Evolutionary conservation across 2,329 filamentous ascomycete species (phyloP).

Genomic region (Penicillium sclerotigenum): DNA sequence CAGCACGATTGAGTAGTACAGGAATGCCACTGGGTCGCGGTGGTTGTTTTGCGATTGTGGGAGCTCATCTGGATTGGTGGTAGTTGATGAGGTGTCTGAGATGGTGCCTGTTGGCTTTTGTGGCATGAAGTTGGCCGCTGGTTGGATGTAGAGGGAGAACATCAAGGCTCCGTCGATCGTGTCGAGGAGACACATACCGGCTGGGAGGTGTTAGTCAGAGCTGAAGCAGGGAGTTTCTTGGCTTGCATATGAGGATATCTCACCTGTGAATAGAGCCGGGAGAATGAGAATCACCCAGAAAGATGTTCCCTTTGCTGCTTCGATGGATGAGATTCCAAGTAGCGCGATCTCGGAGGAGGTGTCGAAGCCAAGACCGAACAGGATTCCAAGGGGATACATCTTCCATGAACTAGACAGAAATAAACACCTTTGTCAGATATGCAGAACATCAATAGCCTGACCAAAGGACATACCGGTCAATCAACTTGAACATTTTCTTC

Average conservation of each 20-base stretch:
- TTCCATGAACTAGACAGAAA: constrained; percentile 64
- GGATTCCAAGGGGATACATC: constrained; percentile 85
- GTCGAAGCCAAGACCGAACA: constrained; percentile 92
- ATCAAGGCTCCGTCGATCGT: constrained; percentile 91
- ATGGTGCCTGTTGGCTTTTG: constrained; percentile 21
- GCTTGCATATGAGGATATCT: constrained; percentile 19
- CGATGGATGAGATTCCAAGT: constrained; percentile 82
- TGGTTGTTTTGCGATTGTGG: constrained; percentile 42
- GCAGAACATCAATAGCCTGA: not conserved
- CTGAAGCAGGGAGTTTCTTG: not conserved
- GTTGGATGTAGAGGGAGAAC: constrained; percentile 82
- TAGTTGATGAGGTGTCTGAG: constrained; percentile 16
- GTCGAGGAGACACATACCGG: constrained; percentile 92
- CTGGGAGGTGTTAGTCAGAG: constrained; percentile 39
- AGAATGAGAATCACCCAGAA: constrained; percentile 95
- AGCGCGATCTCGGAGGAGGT: constrained; percentile 93
- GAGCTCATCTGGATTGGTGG: constrained; percentile 17
- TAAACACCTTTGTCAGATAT: not conserved
- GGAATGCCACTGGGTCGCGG: constrained; percentile 80
- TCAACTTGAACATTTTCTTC: constrained; percentile 70
- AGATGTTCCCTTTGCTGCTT: constrained; percentile 78
- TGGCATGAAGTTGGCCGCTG: constrained; percentile 41
- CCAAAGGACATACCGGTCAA: constrained; percentile 47
- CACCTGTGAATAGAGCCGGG: constrained; percentile 80
- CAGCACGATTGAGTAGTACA: constrained; percentile 90